Evolutionary conservation across 768 basidiomycete genomes (phyloP).

Genomic region (Kwoniella dejecticola): DNA sequence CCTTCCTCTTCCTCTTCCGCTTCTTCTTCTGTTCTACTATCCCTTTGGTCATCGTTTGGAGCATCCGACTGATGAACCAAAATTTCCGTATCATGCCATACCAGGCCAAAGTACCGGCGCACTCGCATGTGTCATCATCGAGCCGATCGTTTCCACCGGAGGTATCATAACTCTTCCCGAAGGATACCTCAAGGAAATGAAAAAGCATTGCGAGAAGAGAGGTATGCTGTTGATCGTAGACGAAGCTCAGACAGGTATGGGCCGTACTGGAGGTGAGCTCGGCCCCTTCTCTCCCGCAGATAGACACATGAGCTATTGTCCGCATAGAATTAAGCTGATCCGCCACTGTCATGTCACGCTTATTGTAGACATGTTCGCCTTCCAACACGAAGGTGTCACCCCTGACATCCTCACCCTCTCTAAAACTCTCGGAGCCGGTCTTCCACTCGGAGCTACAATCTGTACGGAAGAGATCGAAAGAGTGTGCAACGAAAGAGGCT

Average conservation of each 20-base stretch:
- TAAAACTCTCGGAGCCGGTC: conserved; percentile 46
- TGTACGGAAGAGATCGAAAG: conserved; percentile 27
- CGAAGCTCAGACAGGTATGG: conserved; percentile 47
- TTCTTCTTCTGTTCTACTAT: no score
- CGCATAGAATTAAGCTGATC: no score
- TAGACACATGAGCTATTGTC: no score
- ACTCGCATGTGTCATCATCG: conserved; percentile 37
- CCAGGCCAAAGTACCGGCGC: conserved; percentile 36
- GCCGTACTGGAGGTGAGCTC: conserved; percentile 32
- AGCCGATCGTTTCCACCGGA: conserved; percentile 45
- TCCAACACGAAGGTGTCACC: conserved; percentile 35
- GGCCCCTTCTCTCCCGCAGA: not conserved
- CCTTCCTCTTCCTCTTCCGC: not conserved
- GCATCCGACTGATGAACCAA: not conserved
- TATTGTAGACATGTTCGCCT: conserved; percentile 44
- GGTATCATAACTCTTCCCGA: conserved; percentile 40
- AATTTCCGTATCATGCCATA: not conserved
- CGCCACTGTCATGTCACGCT: no score
- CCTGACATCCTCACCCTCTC: conserved; percentile 46
- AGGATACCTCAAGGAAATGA: conserved; percentile 40
- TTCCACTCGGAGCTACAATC: conserved; percentile 37
- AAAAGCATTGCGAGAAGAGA: conserved; percentile 37
- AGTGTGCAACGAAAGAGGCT: conserved; percentile 24
- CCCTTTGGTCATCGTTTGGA: no score
- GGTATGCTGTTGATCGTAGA: conserved; percentile 47